Conservation (phyloP, 495 filamentous ascomycete species). For the Penicillium egyptiacum region DNA sequence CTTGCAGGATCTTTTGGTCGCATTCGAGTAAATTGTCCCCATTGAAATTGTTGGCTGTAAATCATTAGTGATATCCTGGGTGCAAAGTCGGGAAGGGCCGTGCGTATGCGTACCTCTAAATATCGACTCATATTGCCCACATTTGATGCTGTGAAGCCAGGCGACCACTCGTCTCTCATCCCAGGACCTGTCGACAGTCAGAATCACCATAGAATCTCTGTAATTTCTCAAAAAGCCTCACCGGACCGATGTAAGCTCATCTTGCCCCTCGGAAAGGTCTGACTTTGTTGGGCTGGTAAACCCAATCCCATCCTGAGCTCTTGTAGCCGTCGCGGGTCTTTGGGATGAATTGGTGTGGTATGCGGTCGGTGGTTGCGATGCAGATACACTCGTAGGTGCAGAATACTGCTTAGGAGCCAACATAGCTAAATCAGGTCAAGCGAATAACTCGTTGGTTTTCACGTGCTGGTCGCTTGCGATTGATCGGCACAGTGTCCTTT, state of each 20-base stretch:
- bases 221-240: constrained; percentile 29
- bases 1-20: constrained; percentile 92
- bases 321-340: constrained; percentile 55
- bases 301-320: constrained; percentile 57
- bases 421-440: constrained; percentile 55
- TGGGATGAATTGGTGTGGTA: constrained; percentile 49
- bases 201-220: neutral
- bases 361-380: constrained; percentile 52
- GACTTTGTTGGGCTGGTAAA: constrained; percentile 90
- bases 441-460: constrained; percentile 3
- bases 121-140: constrained; percentile 85
- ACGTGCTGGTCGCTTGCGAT: constrained; percentile 1
- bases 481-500: constrained; percentile 12
- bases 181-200: constrained; percentile 62
- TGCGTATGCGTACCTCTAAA: constrained; percentile 67
- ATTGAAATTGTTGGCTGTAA: constrained; percentile 83
- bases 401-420: constrained; percentile 83
- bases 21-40: constrained; percentile 95
- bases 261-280: constrained; percentile 81
- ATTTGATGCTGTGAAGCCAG: constrained; percentile 88
- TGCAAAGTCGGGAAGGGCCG: neutral
- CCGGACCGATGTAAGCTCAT: constrained; percentile 61
- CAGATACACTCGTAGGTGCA: constrained; percentile 58
- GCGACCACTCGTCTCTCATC: constrained; percentile 88
- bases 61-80: constrained; percentile 15